Percentiles rank a stretch among this genome's conserved stretches.
Conservation (phyloP, 495 filamentous ascomycete genomes). For the Podospora sp. region DNA sequence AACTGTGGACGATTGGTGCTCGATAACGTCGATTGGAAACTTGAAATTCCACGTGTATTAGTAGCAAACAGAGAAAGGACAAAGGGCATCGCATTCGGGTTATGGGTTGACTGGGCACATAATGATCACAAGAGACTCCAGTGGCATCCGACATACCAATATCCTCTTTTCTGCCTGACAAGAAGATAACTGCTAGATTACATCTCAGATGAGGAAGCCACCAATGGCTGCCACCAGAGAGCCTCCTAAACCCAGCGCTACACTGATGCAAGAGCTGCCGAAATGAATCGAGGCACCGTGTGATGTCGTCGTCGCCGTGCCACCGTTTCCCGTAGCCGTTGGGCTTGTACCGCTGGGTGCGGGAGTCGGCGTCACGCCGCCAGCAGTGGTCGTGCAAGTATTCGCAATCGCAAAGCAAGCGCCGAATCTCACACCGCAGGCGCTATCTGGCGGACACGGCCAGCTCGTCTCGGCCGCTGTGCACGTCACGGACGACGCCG, state of each 20-base stretch:
- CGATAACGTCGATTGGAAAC: too few species aligned
- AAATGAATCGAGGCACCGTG: neutral
- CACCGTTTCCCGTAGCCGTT: neutral
- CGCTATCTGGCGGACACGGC: constrained; percentile 1
- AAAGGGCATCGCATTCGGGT: too few species aligned
- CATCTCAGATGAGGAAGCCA: neutral
- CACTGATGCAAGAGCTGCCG: neutral
- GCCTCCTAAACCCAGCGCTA: neutral
- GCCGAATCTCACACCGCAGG: constrained; percentile 6
- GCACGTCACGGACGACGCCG: neutral
- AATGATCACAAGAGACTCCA: too few species aligned
- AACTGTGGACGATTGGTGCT: too few species aligned
- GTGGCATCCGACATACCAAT: too few species aligned
- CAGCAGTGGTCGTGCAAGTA: neutral
- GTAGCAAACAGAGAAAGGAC: too few species aligned
- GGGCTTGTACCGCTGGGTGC: neutral
- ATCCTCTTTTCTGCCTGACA: too few species aligned
- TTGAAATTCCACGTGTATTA: too few species aligned
- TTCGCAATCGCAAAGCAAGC: neutral
- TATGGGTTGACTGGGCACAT: too few species aligned
- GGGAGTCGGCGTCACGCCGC: constrained; percentile 3
- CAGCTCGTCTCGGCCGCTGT: neutral
- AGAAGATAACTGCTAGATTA: too few species aligned
- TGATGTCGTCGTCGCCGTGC: neutral
- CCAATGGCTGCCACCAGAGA: neutral